Conservation (phyloP, 768 basidiomycete species). For the Lenzites betulinus region DNA sequence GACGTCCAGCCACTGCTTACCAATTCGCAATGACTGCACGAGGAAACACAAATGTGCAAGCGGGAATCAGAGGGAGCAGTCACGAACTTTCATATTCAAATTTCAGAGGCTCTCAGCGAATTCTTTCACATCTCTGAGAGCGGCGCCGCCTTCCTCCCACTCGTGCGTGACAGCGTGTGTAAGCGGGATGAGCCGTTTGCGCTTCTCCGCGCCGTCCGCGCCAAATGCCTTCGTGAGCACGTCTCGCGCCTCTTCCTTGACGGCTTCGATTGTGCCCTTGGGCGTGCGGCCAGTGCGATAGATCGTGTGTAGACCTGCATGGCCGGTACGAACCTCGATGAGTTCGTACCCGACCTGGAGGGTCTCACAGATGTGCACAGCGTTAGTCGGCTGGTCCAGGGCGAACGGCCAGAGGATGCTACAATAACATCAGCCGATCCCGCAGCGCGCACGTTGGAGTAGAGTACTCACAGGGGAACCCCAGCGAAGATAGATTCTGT, state of each 20-base stretch:
- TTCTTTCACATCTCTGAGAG: not conserved
- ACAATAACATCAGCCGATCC: no score
- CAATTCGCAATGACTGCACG: no score
- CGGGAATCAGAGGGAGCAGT: no score
- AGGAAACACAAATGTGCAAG: no score
- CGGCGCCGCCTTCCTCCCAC: slow-evolving; percentile 5
- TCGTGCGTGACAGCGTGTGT: not conserved
- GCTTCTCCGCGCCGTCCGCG: slow-evolving; percentile 22
- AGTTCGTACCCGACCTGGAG: slow-evolving; percentile 5
- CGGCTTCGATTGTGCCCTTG: slow-evolving; percentile 19
- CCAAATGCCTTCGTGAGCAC: slow-evolving; percentile 22
- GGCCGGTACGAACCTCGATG: slow-evolving; percentile 1
- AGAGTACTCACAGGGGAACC: slow-evolving; percentile 3
- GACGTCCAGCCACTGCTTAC: no score
- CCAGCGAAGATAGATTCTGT: slow-evolving; percentile 7
- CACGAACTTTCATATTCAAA: no score
- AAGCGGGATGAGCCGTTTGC: not conserved
- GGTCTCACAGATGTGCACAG: slow-evolving; percentile 9
- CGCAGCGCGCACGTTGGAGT: not conserved
- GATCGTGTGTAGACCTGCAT: slow-evolving; percentile 15
- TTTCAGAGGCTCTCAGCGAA: slow-evolving; percentile 10
- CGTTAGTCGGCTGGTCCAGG: slow-evolving; percentile 12
- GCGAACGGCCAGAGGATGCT: slow-evolving; percentile 12
- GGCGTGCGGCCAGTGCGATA: slow-evolving; percentile 18
- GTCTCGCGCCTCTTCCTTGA: slow-evolving; percentile 11